Evolutionary conservation across 805 yeast genomes (phyloP).

Genomic region (Saccharomycopsis synnaedendra): DNA sequence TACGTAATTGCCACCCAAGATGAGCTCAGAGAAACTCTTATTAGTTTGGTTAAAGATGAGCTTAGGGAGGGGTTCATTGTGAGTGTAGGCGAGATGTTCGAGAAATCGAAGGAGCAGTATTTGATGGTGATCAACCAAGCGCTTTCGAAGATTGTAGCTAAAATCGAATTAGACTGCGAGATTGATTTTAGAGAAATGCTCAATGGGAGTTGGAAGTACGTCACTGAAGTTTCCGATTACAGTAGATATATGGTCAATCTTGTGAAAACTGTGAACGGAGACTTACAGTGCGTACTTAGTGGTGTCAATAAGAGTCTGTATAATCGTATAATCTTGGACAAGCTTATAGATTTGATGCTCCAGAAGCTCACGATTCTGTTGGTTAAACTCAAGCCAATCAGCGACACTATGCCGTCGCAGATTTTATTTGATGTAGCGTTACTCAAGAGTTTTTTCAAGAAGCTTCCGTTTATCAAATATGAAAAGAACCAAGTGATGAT

Average conservation of each 20-base stretch:
- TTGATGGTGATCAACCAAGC: constrained; percentile 47
- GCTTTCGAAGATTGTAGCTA: constrained; percentile 41
- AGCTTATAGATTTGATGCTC: constrained; percentile 54
- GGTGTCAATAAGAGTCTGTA: constrained; percentile 60
- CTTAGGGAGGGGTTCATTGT: constrained; percentile 20
- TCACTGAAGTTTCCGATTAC: constrained; percentile 56
- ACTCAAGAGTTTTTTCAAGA: constrained; percentile 32
- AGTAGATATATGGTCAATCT: constrained; percentile 60
- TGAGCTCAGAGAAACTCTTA: constrained; percentile 52
- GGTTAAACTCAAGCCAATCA: constrained; percentile 49
- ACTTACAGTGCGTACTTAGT: constrained; percentile 34
- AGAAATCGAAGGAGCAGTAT: constrained; percentile 42
- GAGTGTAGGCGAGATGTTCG: constrained; percentile 38
- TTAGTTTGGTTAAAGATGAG: constrained; percentile 17
- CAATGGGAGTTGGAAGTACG: constrained; percentile 61
- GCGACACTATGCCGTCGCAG: constrained; percentile 58
- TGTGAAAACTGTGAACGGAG: constrained; percentile 33
- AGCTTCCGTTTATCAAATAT: constrained; percentile 19
- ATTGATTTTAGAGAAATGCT: constrained; percentile 78
- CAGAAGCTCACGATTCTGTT: constrained; percentile 46
- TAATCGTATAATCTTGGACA: constrained; percentile 63
- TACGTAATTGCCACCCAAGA: constrained; percentile 69
- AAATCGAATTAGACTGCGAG: constrained; percentile 49
- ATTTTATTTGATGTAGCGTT: constrained; percentile 60
- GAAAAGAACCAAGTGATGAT: not conserved